Evolutionary conservation across 495 filamentous ascomycete genomes (phyloP), one percentile per base, ranked within the genome.

Genomic region (Echria macrotheca): DNA sequence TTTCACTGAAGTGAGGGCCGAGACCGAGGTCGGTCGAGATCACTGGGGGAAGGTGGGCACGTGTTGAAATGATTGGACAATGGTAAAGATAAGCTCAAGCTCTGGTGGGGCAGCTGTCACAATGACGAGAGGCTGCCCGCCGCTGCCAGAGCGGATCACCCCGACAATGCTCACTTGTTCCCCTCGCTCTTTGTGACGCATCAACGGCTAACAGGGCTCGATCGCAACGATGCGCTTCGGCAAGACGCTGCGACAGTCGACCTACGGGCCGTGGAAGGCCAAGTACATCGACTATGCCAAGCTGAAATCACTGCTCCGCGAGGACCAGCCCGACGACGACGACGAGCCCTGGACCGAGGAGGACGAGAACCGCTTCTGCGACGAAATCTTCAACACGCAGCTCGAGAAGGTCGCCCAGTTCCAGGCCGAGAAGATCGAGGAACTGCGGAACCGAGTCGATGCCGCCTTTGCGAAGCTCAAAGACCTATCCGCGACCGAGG

Each of bases 281-380:
- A 78, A 91, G 51, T 98, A 98, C 70, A 88, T 98, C 58, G 93
- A 97, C 67, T 98, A 98, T 61, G 69, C 75, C 52, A 95, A 91
- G 73, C 81, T 98, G 38, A 97, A 98, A 73, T 73, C 76, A 47
- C 78, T 98, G 31, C 70, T 98, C 33, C 82, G 87, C 23, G 93
- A 98, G 57, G 80, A 85, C 48, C 70, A 74, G 48, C 58, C 56
- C 35, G 73, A 78, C n/a, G 76, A 78, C 11, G 76, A 83, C 7
- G 70, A 75, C 52, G 64, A 68, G 57, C 71, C 69, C 28, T 98
- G 93, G 93, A 97, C 94, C 26, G 89, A 95, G 51, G 82, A 89
- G n/a, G 93, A 98, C 68, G 93, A 97, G 72, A 84, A 84, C 50
- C 75, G 74, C 9, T 98, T 98, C 67, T 91, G 94, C 56, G 90